Base-by-base conservation (phyloP, 75 land plant species). In the Picea sitchensis region DNA sequence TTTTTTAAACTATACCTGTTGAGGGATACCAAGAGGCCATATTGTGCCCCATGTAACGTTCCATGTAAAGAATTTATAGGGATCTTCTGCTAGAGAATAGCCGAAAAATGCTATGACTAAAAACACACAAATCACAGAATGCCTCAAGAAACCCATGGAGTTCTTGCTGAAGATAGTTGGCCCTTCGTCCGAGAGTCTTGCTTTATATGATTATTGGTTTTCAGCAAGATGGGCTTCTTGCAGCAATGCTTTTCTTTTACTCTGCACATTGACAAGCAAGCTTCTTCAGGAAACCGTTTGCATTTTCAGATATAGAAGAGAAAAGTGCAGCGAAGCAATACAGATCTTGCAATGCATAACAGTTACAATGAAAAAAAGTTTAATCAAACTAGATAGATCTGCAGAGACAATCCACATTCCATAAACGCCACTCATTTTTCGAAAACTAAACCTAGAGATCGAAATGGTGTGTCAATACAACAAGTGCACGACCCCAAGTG, bases 41-140 rank as follows among this genome's bases (percentile, higher is more conserved):
- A 87, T 80, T 54, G 81, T 77, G 18, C 86, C 83, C 41, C 61
- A 87, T 17, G 80, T 76, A 20, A 87, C 83, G 36, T 84, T 84
- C 86, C 88, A 87, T n/a, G 86, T 78, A 61, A 79, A 81, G 79
- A 81, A 87, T 58, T 60, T 84, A 69, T 81, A 80, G 1, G 88
- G 86, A 62, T 79, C 75, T 30, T 81, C 88, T n/a, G 75, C 75
- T 2, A 44, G 3, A 73, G 14, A 5, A 47, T 14, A 20, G n/a
- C 58, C 26, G 6, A 56, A 41, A 21, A 75, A 31, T 58, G 38
- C 76, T 57, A 58, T 58, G 0, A 58, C 13, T 1, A 58, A 26
- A 57, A n/a, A 26, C 32, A 75, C 20, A 57, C 47, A 26, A 57
- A 57, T 23, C 23, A 58, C n/a, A 15, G 17, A 71, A 41, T 21